Conservation (phyloP, 2,329 filamentous ascomycete genomes). For the Rasamsonia emersonii region DNA sequence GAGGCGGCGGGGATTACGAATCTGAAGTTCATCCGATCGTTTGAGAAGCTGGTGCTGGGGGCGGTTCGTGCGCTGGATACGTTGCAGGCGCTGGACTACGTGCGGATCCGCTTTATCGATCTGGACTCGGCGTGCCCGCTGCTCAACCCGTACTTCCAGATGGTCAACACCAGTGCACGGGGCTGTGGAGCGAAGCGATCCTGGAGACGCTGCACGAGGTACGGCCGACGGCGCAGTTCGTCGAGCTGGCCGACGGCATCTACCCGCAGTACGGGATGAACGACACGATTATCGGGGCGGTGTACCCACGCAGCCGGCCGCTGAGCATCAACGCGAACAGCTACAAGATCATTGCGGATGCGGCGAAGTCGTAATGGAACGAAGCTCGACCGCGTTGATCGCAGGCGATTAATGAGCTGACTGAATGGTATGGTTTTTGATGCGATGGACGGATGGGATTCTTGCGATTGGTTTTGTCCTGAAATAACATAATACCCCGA, state of each 20-base stretch:
- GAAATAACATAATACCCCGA: not conserved
- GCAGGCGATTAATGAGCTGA: conserved; percentile 1
- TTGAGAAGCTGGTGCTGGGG: conserved; percentile 59
- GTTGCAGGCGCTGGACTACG: conserved; percentile 51
- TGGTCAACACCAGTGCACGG: conserved; percentile 54
- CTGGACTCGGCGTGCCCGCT: conserved; percentile 63
- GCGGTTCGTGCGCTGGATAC: conserved; percentile 53
- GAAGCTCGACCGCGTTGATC: not conserved
- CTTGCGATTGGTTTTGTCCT: conserved; percentile 1
- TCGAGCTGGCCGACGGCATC: conserved; percentile 57
- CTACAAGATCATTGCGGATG: conserved; percentile 34
- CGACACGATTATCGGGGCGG: conserved; percentile 23
- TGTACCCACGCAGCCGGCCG: conserved; percentile 31
- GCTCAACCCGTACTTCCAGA: conserved; percentile 63
- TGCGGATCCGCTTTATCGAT: conserved; percentile 68
- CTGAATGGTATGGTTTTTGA: no score
- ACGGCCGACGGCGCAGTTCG: conserved; percentile 51
- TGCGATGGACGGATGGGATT: no score
- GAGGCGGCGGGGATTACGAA: conserved; percentile 65
- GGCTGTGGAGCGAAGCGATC: conserved; percentile 64
- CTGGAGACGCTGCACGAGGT: conserved; percentile 51
- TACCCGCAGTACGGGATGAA: conserved; percentile 33
- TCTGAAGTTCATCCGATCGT: conserved; percentile 61
- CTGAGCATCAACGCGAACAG: conserved; percentile 31
- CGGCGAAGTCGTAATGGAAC: conserved; percentile 20